phyloP scores from a whole-genome alignment of 768 basidiomycete genomes.

The Termitomyces sp. region DNA sequence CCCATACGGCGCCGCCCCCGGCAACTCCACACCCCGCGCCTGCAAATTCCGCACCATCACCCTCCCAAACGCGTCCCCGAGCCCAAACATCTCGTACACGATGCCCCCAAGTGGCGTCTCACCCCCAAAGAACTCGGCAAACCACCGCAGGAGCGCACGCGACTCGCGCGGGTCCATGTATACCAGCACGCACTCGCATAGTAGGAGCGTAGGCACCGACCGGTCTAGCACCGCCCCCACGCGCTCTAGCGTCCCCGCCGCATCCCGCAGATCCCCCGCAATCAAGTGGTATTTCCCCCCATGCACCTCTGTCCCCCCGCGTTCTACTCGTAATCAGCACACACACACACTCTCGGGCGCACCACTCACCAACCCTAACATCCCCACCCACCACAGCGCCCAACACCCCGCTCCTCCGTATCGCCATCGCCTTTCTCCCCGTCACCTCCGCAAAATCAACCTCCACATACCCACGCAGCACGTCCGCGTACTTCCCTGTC shows the following conservation, averaged over 20 bases:
- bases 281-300: conserved; percentile 63
- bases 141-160: conserved; percentile 65
- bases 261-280: conserved; percentile 72
- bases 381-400: conserved; percentile 44
- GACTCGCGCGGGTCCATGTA: conserved; percentile 71
- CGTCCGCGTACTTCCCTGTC: conserved; percentile 50
- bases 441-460: conserved; percentile 90
- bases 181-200: conserved; percentile 92
- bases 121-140: conserved; percentile 47
- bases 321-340: conserved; percentile 29
- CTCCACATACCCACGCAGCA: conserved; percentile 68
- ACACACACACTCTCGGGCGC: no score
- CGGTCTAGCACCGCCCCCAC: conserved; percentile 45
- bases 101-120: conserved; percentile 49
- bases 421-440: conserved; percentile 74
- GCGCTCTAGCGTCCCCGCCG: conserved; percentile 37
- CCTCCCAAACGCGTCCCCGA: conserved; percentile 84
- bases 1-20: conserved; percentile 63
- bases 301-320: conserved; percentile 57
- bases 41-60: conserved; percentile 89
- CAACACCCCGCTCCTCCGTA: conserved; percentile 62
- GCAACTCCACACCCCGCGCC: conserved; percentile 70
- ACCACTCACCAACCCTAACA: conserved; percentile 36
- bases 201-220: conserved; percentile 68
- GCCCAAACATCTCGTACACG: conserved; percentile 91